phyloP scores from a whole-genome alignment of 2,329 filamentous ascomycete genomes.

The Sporothrix brasiliensis region DNA sequence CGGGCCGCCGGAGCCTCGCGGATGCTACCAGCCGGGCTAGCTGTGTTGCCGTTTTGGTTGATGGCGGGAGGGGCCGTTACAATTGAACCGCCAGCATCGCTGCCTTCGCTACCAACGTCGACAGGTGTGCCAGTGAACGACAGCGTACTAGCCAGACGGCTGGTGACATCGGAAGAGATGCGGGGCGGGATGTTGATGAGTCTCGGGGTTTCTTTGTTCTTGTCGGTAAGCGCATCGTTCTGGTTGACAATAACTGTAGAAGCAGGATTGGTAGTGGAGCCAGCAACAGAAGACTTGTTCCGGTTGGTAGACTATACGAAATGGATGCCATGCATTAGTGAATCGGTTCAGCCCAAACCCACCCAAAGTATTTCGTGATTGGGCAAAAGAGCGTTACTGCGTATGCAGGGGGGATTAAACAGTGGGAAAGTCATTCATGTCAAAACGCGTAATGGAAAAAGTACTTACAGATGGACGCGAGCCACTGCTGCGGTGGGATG shows the following conservation, averaged over 20 bases:
- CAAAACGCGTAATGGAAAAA: conserved; percentile 29
- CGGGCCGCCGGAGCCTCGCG: not conserved
- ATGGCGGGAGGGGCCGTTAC: conserved; percentile 31
- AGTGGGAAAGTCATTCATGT: conserved; percentile 23
- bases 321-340: conserved; percentile 52
- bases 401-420: conserved; percentile 28
- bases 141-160: conserved; percentile 68
- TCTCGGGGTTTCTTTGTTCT: conserved; percentile 57
- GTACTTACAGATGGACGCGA: conserved; percentile 68
- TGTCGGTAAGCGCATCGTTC: conserved; percentile 48
- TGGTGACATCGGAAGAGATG: conserved; percentile 54
- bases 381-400: conserved; percentile 39
- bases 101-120: conserved; percentile 58
- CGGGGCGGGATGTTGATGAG: conserved; percentile 63
- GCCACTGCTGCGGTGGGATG: conserved; percentile 59
- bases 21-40: conserved; percentile 18
- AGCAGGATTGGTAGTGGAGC: conserved; percentile 58
- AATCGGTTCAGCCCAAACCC: conserved; percentile 33
- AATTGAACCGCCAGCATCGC: conserved; percentile 38
- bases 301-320: conserved; percentile 61
- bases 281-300: conserved; percentile 52
- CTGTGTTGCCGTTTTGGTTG: not conserved
- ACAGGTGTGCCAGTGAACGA: conserved; percentile 72
- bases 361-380: conserved; percentile 45
- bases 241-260: conserved; percentile 43